Percentiles rank a stretch among this genome's conserved stretches.
Evolutionary conservation across 148 eudicot genomes (phyloP).

Genomic region (Beta vulgaris): DNA sequence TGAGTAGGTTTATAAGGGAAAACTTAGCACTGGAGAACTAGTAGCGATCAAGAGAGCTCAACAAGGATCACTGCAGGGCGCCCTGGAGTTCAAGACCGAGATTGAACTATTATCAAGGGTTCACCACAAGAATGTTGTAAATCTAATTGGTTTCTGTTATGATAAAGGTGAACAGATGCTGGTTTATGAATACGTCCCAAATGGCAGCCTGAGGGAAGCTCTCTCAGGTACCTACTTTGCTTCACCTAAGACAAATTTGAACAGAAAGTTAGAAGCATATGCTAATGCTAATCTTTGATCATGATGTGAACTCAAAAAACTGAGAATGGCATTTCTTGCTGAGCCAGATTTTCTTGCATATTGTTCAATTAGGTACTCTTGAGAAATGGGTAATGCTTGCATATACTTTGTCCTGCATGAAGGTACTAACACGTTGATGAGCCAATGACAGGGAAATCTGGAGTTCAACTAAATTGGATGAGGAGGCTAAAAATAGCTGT

Average conservation of each 20-base stretch:
- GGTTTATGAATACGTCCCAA: conserved; percentile 81
- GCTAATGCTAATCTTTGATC: not conserved
- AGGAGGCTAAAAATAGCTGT: conserved; percentile 68
- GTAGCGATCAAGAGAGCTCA: conserved; percentile 83
- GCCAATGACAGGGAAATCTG: conserved; percentile 58
- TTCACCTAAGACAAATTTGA: not conserved
- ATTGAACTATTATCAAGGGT: conserved; percentile 93
- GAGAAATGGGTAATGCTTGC: not conserved
- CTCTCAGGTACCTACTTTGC: conserved; percentile 52
- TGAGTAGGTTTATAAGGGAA: conserved; percentile 76
- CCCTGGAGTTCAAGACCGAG: conserved; percentile 84
- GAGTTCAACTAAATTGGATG: conserved; percentile 70
- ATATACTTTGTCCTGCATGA: not conserved
- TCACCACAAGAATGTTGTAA: conserved; percentile 90
- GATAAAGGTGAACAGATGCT: conserved; percentile 88
- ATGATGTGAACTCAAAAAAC: not conserved
- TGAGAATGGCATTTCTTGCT: conserved; percentile 2
- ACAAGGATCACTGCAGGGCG: conserved; percentile 83
- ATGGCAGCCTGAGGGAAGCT: conserved; percentile 74
- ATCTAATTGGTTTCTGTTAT: conserved; percentile 80
- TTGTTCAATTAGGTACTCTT: too few species aligned
- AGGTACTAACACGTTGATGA: not conserved
- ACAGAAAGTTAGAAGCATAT: not conserved
- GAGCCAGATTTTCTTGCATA: not conserved
- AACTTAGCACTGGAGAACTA: conserved; percentile 55